Evolutionary conservation across 2,329 filamentous ascomycete species (phyloP), one percentile per base, ranked within the genome.

Genomic region (Exophiala sideris): DNA sequence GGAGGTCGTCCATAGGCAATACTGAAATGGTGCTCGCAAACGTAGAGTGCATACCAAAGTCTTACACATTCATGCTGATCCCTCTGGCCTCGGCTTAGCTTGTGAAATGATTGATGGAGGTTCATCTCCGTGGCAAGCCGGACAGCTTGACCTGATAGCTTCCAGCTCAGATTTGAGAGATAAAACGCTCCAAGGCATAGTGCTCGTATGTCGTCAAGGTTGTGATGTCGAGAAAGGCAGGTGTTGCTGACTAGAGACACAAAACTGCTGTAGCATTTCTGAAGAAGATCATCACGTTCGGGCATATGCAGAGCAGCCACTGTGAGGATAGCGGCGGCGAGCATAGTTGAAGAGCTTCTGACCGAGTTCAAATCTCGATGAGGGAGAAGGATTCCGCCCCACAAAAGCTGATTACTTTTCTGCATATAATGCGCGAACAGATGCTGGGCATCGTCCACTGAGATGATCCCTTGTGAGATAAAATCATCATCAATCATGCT

Each of bases 1-100:
- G 80, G 77, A 2, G 79, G 79, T 2, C 82, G 72, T 2, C 80
- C 80, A 50, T 85, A 84, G 0, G 83, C 69, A 11, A 83, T 84
- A 12, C 80, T 81, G 18, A 85, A 79, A 65, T 86, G 83, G 56
- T 84, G 82, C 60, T 86, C 83, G 63, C 82, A 85, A 1, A 85
- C 79, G 61, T 85, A 86, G 1, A 84, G 68, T 33, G 83, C 64
- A 64, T 83, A 85, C 82, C 82, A 85, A 11, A 85, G 66, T 12
- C 82, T 74, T 2, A 81, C 74, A 35, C 77, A 76, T 52, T 83
- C 79, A 52, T 78, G 74, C 49, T 79, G 73, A 57, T 80, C 73
- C 6, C 60, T 68, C 36, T 75, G 70, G 0, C 77, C 77, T 32
- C 73, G 70, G 1, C 76, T 68, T 47, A 78, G 70, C 61, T 76